Evolutionary conservation across 371 early-diverging fungal species (phyloP), one percentile per base, ranked within the genome.

Genomic region (Coemansia sp.): DNA sequence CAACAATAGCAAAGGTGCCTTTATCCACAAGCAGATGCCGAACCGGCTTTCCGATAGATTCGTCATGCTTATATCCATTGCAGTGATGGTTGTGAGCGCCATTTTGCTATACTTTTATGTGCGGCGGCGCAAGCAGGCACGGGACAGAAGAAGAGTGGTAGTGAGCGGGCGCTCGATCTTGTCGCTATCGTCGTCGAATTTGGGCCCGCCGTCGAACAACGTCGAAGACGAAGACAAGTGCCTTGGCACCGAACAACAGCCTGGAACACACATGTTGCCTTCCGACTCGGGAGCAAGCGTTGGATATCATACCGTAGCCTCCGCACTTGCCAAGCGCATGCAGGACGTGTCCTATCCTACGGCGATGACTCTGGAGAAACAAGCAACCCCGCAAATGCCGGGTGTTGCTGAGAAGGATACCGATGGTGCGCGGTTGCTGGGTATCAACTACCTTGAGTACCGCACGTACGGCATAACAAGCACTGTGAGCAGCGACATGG

Each of bases 241-340:
- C 53, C 27, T 53, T 40, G 21, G 18, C 13, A 26, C 63, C 8
- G 51, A 40, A 4, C 7, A 40, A 8, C 40, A 14, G n/a, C 56
- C 39, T 22, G 56, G 22, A 7, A 14, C 34, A 42, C 54, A 48
- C 24, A 29, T 45, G 5, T 47, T 67, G 40, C 66, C 64, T 7
- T 64, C 64, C 0, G 76, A 75, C 61, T 75, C 76, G 7, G 76
- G 73, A 5, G 42, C 73, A 13, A 63, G 67, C 45, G 24, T 72
- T 7, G 48, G 60, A 34, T 55, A 67, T 22, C 57, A 48, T 22
- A 21, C 48, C 50, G 56, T 61, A n/a, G 37, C 37, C 11, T 10
- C n/a, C 21, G 4, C 5, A 3, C 40, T 7, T 7, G 31, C 3
- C 42, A 63, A 53, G 52, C 39, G 2, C 8, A 5, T 3, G 3